Evolutionary conservation across 164 flowering plant species (phyloP).

Genomic region (Tinospora cordifolia): DNA sequence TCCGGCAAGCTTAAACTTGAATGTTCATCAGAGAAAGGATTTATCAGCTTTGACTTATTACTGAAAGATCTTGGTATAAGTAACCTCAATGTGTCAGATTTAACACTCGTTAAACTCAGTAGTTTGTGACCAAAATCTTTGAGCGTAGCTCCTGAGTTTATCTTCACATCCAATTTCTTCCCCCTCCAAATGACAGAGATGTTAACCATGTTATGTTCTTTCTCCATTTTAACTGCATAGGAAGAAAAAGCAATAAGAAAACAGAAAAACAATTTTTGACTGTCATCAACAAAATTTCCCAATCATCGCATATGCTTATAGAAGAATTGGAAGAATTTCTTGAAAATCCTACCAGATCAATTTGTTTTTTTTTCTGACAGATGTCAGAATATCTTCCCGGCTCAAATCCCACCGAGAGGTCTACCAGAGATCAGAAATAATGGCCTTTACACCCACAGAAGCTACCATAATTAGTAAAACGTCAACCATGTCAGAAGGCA

Average conservation of each 20-base stretch:
- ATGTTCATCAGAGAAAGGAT: conserved; percentile 79
- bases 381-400: no score
- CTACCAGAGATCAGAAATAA: no score
- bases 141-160: conserved; percentile 38
- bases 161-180: conserved; percentile 42
- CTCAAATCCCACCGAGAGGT: no score
- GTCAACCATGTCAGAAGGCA: no score
- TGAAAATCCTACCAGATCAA: background rate
- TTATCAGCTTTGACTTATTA: conserved; percentile 50
- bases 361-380: no score
- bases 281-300: background rate
- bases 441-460: no score
- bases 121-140: conserved; percentile 64
- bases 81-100: conserved; percentile 68
- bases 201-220: conserved; percentile 10
- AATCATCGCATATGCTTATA: background rate
- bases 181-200: conserved; percentile 62
- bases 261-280: background rate
- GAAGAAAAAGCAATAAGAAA: conserved; percentile 2
- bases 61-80: conserved; percentile 49
- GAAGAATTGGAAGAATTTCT: background rate
- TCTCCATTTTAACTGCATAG: conserved; percentile 39
- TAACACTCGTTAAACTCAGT: conserved; percentile 56
- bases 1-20: conserved; percentile 51
- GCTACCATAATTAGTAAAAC: no score